Evolutionary conservation across 2,329 filamentous ascomycete genomes (phyloP).

Genomic region (Trichoderma hamatum): DNA sequence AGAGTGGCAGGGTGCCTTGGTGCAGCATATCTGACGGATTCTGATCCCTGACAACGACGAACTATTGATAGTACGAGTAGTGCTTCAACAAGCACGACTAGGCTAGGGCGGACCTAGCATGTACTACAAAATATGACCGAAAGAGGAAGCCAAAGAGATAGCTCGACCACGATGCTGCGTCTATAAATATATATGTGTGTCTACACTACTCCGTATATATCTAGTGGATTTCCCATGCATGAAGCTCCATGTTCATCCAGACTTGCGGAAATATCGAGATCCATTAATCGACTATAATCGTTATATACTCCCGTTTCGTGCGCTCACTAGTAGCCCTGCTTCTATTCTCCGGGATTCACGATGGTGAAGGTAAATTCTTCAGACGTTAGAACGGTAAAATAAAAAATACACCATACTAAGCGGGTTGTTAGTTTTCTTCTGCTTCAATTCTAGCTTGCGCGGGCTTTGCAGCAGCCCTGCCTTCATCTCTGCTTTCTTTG

Average conservation of each 20-base stretch:
- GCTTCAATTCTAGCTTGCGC: background rate
- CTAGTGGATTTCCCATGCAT: slow-evolving; percentile 8
- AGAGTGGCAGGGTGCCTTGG: slow-evolving; percentile 1
- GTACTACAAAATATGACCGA: slow-evolving; percentile 5
- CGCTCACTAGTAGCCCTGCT: background rate
- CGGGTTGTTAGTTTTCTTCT: background rate
- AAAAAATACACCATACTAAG: background rate
- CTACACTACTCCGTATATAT: slow-evolving; percentile 11
- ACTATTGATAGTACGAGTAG: slow-evolving; percentile 17
- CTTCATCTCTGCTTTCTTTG: background rate
- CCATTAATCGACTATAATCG: background rate
- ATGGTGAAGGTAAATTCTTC: slow-evolving; percentile 11
- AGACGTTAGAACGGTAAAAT: background rate
- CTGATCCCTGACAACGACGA: background rate
- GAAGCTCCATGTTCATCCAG: slow-evolving; percentile 11
- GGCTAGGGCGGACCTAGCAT: background rate
- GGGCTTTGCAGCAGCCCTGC: background rate
- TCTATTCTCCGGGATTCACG: background rate
- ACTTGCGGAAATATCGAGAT: background rate
- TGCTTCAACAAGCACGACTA: slow-evolving; percentile 6
- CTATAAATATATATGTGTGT: slow-evolving; percentile 18
- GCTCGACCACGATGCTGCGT: background rate
- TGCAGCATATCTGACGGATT: slow-evolving; percentile 2
- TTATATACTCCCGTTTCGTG: background rate
- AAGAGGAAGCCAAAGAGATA: background rate